A percentile compares a stretch with the other conserved stretches of the same genome.
Evolutionary conservation across 2,329 filamentous ascomycete genomes (phyloP).

Genomic region (Aspergillus bombycis): DNA sequence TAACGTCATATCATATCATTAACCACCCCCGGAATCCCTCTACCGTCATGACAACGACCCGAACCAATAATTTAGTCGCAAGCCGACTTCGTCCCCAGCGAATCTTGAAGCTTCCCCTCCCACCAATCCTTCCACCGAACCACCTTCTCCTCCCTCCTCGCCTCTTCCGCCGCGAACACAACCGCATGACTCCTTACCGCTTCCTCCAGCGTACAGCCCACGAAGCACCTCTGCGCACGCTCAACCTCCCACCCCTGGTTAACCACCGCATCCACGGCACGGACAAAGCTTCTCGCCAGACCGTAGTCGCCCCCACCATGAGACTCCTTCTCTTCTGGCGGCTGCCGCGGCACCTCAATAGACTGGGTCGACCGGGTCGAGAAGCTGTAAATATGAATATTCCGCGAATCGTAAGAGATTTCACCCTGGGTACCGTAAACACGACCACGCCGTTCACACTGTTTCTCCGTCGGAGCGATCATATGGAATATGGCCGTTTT

Average conservation of each 20-base stretch:
- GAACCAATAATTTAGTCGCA: conserved; percentile 7
- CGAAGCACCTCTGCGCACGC: conserved; percentile 71
- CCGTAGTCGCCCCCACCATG: conserved; percentile 82
- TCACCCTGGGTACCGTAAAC: conserved; percentile 88
- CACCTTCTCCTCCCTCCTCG: conserved; percentile 69
- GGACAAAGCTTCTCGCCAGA: conserved; percentile 78
- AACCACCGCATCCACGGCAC: conserved; percentile 79
- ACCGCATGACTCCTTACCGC: conserved; percentile 86
- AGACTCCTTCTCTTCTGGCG: conserved; percentile 55
- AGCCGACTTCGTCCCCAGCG: conserved; percentile 2
- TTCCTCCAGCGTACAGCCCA: conserved; percentile 86
- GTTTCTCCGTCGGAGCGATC: conserved; percentile 84
- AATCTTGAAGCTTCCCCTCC: conserved; percentile 54
- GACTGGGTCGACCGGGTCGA: conserved; percentile 56
- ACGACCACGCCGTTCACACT: conserved; percentile 81
- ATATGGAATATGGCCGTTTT: conserved; percentile 94
- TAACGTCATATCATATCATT: conserved; percentile 1
- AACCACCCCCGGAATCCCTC: neutral
- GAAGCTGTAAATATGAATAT: conserved; percentile 77
- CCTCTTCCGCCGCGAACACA: conserved; percentile 93
- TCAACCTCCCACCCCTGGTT: conserved; percentile 67
- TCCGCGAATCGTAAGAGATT: conserved; percentile 78
- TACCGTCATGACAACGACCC: neutral
- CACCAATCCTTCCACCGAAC: conserved; percentile 80
- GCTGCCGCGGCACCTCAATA: conserved; percentile 63